A percentile compares a stretch with the other conserved stretches of the same genome.
phyloP scores from a whole-genome alignment of 352 stramenopile genomes.

The Phytophthora constricta region DNA sequence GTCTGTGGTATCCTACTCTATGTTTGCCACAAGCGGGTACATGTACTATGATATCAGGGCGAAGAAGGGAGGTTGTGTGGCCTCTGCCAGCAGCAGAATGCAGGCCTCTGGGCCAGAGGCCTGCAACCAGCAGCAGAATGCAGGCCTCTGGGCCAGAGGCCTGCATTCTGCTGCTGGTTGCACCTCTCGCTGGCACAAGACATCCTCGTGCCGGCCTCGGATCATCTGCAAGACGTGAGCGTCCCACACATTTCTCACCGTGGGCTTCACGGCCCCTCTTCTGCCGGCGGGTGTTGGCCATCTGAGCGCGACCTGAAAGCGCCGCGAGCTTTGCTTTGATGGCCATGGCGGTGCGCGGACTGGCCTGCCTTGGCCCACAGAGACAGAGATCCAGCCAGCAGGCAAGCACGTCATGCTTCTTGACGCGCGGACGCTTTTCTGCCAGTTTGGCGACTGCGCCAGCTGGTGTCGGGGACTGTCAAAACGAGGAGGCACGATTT shows the following conservation, averaged over 20 bases:
- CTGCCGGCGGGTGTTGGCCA: no score
- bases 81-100: no score
- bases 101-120: no score
- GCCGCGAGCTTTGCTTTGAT: constrained; percentile 2
- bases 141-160: no score
- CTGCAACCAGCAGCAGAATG: no score
- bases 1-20: no score
- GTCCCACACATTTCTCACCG: constrained; percentile 37
- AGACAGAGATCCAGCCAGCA: not conserved
- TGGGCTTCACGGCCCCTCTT: constrained; percentile 22
- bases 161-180: no score
- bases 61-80: no score
- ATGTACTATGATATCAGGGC: no score
- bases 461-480: constrained; percentile 27
- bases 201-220: not conserved
- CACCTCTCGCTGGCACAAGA: no score
- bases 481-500: constrained; percentile 31
- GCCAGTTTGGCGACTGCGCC: constrained; percentile 9
- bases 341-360: not conserved
- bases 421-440: not conserved
- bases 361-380: no score
- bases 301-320: not conserved
- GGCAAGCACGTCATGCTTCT: not conserved
- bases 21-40: no score
- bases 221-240: constrained; percentile 26